phyloP scores from a whole-genome alignment of 305 asterid genomes.

The Fraxinus latifolia region DNA sequence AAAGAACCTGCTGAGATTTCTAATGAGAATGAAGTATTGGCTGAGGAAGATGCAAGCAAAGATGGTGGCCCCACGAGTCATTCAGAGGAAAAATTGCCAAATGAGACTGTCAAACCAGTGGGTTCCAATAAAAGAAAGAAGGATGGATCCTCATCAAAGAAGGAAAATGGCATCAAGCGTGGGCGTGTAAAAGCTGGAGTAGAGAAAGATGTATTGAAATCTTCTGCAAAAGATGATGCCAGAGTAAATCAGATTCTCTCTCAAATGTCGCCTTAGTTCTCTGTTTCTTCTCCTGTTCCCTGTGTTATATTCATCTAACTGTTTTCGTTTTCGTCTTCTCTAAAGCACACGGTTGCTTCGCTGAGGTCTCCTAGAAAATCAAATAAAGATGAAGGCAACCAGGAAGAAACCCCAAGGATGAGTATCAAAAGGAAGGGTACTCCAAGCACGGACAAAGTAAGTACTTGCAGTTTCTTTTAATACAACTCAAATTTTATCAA shows the following conservation, averaged over 20 bases:
- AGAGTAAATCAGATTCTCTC: conserved; percentile 39
- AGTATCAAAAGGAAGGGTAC: conserved; percentile 33
- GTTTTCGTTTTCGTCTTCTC: conserved; percentile 21
- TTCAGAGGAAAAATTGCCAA: conserved; percentile 46
- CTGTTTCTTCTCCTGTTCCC: conserved; percentile 15
- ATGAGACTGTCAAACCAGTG: conserved; percentile 40
- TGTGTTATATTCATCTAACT: conserved; percentile 16
- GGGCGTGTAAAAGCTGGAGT: conserved; percentile 46
- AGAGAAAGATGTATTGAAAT: conserved; percentile 42
- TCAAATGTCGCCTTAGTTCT: conserved; percentile 12
- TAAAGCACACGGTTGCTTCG: conserved; percentile 45
- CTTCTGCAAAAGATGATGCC: conserved; percentile 43
- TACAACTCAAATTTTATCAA: conserved; percentile 5
- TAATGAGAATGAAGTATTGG: conserved; percentile 32
- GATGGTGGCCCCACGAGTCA: conserved; percentile 48
- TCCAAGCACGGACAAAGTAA: conserved; percentile 36
- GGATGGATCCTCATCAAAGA: conserved; percentile 41
- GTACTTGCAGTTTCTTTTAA: conserved; percentile 14
- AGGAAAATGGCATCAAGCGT: conserved; percentile 46
- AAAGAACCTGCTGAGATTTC: conserved; percentile 37
- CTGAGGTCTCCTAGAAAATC: conserved; percentile 53
- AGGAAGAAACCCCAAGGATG: conserved; percentile 54
- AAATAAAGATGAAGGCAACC: conserved; percentile 42
- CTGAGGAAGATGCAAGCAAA: conserved; percentile 41
- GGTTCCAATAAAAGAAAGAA: conserved; percentile 41